Evolutionary conservation across 2,329 filamentous ascomycete genomes (phyloP), one percentile per base, ranked within the genome.

Genomic region (Monilinia fructigena): DNA sequence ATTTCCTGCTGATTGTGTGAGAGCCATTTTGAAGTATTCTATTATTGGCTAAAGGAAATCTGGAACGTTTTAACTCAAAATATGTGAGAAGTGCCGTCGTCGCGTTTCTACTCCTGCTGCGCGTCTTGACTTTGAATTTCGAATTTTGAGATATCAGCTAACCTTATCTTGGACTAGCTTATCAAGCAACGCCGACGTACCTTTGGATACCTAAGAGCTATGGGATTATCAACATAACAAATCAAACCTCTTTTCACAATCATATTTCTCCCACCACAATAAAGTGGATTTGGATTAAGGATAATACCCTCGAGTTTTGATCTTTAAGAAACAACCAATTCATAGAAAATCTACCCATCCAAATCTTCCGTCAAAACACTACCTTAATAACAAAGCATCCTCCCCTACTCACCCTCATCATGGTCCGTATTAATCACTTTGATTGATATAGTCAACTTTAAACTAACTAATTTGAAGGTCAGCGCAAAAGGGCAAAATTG

Each of bases 401-500:
- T 53, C 48, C 56, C 23, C 55, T 20, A 62, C 26, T 42, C 58
- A 35, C 50, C 23, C 35, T 53, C 56, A 66, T 63, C 64, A 66
- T 66, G 64, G 64, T 66, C 12, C n/a, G 64, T 66, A 45, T 26
- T n/a, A 14, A 6, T 53, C 31, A 26, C 4, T 20, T 55, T 16
- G 12, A 2, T 55, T 42, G n/a, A 16, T n/a, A 28, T 14, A 16
- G 31, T 6, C 31, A 7, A 35, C 5, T 35, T 20, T 55, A 16
- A 31, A 45, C 58, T 66, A 63, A 66, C 58, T 55, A 11, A 20
- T 40, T 47, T 53, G 26, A 26, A 50, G 60, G 38, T 56, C n/a
- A 64, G 60, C 59, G 65, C 65, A 54, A 67, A 90, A 76, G 95
- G 95, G 78, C 82, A 85, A 80, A 92, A 87, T 86, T 99, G 95